Evolutionary conservation across 345 rosid genomes (phyloP), one percentile per base, ranked within the genome.

Genomic region (Camelina neglecta): DNA sequence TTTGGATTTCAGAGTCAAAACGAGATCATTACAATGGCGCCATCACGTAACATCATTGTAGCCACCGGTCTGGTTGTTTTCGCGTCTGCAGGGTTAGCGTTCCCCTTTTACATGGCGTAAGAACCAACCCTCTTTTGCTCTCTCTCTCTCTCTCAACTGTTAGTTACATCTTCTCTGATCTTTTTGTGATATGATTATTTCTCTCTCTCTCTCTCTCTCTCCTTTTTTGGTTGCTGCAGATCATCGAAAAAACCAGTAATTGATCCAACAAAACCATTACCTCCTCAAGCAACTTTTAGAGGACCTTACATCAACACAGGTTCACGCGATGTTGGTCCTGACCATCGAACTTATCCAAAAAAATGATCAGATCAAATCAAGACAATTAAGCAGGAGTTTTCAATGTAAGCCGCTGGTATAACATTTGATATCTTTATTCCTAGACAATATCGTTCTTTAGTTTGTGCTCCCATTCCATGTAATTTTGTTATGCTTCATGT

Each of bases 261-360:
- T 11, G 97, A 95, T 78, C 53, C 97, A 58, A 85, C 99, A 18
- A 92, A 92, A 80, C 87, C 97, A 0, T 80, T 95, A 58, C 91
- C 97, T 26, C 97, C 97, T 1, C 97, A 95, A 84, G 99, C 97
- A 51, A 90, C 99, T 60, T 95, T 90, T 53, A 81, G 99, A 65
- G 97, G 97, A 78, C 97, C 99, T 73, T 95, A 95, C 85, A 83
- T 95, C 21, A 95, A 95, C 82, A 89, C 97, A 0, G 97, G 97
- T 11, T 92, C 97, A 62, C 93, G 90, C 29, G 97, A 95, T 70
- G 74, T 90, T 67, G 99, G 99, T 71, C 99, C 97, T 42, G 97
- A 95, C 72, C 84, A 81, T 72, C 87, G 65, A 79, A 74, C 84
- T 39, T 87, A 92, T 85, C 60, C 86, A 7, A 90, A 92, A 94